Percentiles rank a stretch among this genome's conserved stretches.
phyloP scores from a whole-genome alignment of 2,329 filamentous ascomycete genomes.

The Coniochaeta sp. region DNA sequence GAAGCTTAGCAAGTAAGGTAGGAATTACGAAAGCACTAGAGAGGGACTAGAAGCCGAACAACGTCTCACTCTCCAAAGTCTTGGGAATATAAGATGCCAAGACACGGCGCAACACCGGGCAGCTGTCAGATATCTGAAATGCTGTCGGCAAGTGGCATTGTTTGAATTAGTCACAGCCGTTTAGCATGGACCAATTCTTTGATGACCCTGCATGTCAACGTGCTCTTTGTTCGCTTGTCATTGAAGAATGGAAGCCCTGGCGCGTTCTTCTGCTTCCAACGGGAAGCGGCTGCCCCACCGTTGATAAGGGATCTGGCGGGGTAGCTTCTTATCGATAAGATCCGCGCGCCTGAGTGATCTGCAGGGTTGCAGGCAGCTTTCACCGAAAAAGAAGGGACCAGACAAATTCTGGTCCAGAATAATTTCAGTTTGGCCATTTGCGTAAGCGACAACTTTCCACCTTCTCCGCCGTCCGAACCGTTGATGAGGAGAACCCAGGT shows the following conservation, averaged over 20 bases:
- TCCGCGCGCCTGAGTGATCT: neutral
- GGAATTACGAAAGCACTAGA: too few relatives aligned
- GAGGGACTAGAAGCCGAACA: too few relatives aligned
- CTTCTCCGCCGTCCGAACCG: neutral
- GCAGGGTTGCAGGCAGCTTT: neutral
- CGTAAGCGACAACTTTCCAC: neutral
- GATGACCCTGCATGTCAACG: neutral
- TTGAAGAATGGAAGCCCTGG: neutral
- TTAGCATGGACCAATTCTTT: too few relatives aligned
- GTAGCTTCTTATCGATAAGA: constrained; percentile 2
- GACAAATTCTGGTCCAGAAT: neutral
- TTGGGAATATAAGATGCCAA: too few relatives aligned
- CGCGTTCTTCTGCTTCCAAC: neutral
- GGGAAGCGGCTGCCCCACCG: neutral
- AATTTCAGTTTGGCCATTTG: neutral
- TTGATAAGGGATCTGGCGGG: neutral
- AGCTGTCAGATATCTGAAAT: too few relatives aligned
- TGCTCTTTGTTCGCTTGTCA: neutral
- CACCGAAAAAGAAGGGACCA: neutral
- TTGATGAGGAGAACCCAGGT: neutral
- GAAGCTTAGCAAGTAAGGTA: too few relatives aligned
- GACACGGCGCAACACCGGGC: too few relatives aligned
- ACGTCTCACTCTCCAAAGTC: too few relatives aligned
- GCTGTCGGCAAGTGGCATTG: too few relatives aligned
- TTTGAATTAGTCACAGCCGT: too few relatives aligned